Conservation (phyloP, 345 rosid genomes). For the Trapa bicornis region DNA sequence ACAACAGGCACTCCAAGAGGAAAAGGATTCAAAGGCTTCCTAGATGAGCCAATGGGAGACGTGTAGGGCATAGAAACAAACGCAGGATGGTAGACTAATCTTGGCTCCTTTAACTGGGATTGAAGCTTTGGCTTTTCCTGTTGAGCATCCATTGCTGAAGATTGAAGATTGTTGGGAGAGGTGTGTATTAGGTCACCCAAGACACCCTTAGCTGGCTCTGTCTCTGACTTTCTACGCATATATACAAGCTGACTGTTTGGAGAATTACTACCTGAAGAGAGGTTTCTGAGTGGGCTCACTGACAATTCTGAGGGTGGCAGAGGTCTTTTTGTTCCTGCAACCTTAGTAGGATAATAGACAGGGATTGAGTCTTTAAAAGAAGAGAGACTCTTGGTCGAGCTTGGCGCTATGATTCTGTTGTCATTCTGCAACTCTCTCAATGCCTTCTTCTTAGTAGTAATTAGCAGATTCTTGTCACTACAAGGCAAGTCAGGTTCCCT, state of each 20-base stretch:
- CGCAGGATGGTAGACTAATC: conserved; percentile 26
- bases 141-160: conserved; percentile 12
- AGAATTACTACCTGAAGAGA: conserved; percentile 29
- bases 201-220: conserved; percentile 33
- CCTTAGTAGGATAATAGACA: conserved; percentile 25
- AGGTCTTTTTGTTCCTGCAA: conserved; percentile 43
- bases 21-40: conserved; percentile 29
- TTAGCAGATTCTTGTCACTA: conserved; percentile 29
- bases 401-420: conserved; percentile 29
- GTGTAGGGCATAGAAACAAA: conserved; percentile 25
- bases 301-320: conserved; percentile 23
- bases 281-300: conserved; percentile 22
- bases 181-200: conserved; percentile 12
- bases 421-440: conserved; percentile 53
- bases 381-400: conserved; percentile 17
- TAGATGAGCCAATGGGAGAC: conserved; percentile 25
- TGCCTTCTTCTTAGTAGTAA: conserved; percentile 39
- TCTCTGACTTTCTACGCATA: conserved; percentile 67
- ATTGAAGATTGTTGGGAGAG: conserved; percentile 12
- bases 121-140: conserved; percentile 21
- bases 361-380: conserved; percentile 32
- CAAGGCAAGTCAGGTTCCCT: conserved; percentile 24
- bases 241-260: conserved; percentile 57
- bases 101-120: conserved; percentile 29
- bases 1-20: conserved; percentile 26